Conservation (phyloP, 2,329 filamentous ascomycete species). For the Teratosphaeria gauchensis region DNA sequence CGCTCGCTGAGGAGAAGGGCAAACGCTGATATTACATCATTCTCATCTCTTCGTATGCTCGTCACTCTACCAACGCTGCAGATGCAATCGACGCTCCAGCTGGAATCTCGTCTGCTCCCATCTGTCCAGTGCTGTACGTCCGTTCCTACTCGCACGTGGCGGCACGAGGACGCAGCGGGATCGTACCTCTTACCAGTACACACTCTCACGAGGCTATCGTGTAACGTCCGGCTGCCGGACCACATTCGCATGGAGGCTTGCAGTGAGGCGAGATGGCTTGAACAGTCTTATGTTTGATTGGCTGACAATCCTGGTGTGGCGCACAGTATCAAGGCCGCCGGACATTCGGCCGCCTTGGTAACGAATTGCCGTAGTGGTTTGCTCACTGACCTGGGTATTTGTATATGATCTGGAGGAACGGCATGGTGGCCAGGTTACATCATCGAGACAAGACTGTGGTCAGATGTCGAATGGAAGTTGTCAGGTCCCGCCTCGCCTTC, state of each 20-base stretch:
- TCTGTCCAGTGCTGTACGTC: not conserved
- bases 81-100: not conserved
- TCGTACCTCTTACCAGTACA: not conserved
- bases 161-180: not conserved
- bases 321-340: not conserved
- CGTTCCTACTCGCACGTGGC: not conserved
- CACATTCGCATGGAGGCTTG: not conserved
- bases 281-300: not conserved
- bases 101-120: too few species aligned
- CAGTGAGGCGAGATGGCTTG: not conserved
- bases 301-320: not conserved
- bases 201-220: not conserved
- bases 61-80: not conserved
- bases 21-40: not conserved
- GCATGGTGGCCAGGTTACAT: not conserved
- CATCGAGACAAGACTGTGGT: constrained; percentile 1
- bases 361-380: not conserved
- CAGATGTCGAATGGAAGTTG: constrained; percentile 23
- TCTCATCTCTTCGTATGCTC: not conserved
- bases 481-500: constrained; percentile 33
- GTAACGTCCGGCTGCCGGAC: not conserved
- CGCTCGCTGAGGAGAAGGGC: too few species aligned
- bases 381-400: not conserved
- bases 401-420: not conserved
- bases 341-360: not conserved